Evolutionary conservation across 169 alveolate genomes (phyloP).

Genomic region (Sarcocystis neurona): DNA sequence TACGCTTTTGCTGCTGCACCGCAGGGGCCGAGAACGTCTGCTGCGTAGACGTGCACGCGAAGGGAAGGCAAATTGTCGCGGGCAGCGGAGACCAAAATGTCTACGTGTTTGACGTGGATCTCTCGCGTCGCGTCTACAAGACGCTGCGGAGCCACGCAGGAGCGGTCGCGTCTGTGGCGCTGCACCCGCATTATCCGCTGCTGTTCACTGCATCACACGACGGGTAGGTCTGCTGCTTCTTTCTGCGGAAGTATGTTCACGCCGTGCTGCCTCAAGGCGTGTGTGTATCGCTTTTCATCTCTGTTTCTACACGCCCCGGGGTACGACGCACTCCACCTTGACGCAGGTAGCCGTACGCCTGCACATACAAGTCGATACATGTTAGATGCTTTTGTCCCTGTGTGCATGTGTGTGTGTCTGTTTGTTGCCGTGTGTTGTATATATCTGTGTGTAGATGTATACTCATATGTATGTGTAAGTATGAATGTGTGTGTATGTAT

Average conservation of each 20-base stretch:
- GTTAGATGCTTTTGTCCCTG: no score
- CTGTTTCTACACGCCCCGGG: no score
- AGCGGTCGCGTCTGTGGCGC: slow-evolving; percentile 22
- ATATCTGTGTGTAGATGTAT: no score
- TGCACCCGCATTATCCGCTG: slow-evolving; percentile 42
- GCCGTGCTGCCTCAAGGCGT: no score
- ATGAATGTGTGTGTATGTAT: neutral
- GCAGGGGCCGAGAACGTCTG: slow-evolving; percentile 52
- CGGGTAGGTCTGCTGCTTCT: slow-evolving; percentile 49
- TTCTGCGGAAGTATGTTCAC: no score
- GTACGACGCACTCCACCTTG: no score
- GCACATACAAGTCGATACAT: no score
- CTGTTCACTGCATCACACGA: slow-evolving; percentile 40
- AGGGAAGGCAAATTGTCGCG: slow-evolving; percentile 57
- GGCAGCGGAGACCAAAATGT: slow-evolving; percentile 52
- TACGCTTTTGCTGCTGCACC: neutral
- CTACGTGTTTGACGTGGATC: slow-evolving; percentile 57
- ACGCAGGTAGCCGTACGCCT: no score
- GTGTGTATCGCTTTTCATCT: no score
- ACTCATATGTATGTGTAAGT: neutral
- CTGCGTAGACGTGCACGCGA: slow-evolving; percentile 56
- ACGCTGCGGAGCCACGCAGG: slow-evolving; percentile 49
- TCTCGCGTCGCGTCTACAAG: slow-evolving; percentile 59
- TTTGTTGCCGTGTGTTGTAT: no score
- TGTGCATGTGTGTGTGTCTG: neutral